Base-by-base conservation (phyloP, 148 eudicot genomes). In the Mesembryanthemum crystallinum region DNA sequence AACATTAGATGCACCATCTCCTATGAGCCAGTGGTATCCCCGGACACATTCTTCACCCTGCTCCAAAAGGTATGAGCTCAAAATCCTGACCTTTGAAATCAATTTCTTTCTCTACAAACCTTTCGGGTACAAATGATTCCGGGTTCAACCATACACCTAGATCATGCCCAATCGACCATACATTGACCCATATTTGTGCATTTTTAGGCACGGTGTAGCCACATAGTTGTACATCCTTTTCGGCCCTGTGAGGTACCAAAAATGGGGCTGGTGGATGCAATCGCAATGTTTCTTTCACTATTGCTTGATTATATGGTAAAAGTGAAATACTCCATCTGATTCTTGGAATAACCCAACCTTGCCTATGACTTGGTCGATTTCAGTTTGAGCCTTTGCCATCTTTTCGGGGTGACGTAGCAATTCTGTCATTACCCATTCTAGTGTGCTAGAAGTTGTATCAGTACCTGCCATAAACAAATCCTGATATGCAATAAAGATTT, bases 401-500 rank as follows among this genome's bases (percentile, higher is more conserved):
- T 37, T 55, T 33, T 70, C 55, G 0, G 84, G 86, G 12, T 67
- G 78, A 8, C 73, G 43, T 3, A 81, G 52, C 45, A 84, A n/a
- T 24, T 84, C 80, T 1, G 84, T 47, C 84, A 84, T 81, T 51
- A 84, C 80, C 87, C 87, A 81, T 33, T 84, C 82, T 32, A 81
- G 23, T 32, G 76, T 64, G 27, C 43, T 69, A 0, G 82, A 67
- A 0, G 76, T 75, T 47, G 84, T 81, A 20, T 84, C 82, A 6
- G 87, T 73, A 7, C 84, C 87, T 1, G 80, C 87, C 23, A 73
- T 6, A 33, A 78, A 78, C 29, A 84, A 33, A 68, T 78, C 84
- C 87, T 81, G 24, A 17, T 0, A 25, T 45, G 55, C 47, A 32
- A 27, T n/a, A 8, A 8, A n/a, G 23, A 45, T 45, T 45, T 13